Percentiles rank a stretch among this genome's conserved stretches.
Conservation (phyloP, 768 basidiomycete species). For the Tricholoma sp. region DNA sequence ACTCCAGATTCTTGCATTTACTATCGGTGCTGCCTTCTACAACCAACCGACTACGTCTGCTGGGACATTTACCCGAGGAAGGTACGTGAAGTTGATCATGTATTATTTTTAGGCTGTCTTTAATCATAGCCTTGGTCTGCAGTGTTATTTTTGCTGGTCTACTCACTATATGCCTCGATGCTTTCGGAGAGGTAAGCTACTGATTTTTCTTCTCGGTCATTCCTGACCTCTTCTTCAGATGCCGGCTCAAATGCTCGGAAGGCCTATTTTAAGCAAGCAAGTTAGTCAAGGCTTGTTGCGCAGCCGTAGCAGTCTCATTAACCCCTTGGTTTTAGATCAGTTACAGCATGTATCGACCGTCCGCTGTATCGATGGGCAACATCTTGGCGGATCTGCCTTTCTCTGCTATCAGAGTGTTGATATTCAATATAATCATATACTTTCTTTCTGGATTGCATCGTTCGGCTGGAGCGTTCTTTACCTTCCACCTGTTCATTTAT, state of each 20-base stretch:
- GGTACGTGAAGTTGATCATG: slow-evolving; percentile 24
- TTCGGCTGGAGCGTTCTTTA: slow-evolving; percentile 40
- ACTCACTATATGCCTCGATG: slow-evolving; percentile 64
- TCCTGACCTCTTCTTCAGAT: slow-evolving; percentile 37
- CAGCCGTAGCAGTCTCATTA: background rate
- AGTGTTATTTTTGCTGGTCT: slow-evolving; percentile 69
- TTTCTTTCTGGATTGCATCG: slow-evolving; percentile 55
- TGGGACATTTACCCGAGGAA: slow-evolving; percentile 85
- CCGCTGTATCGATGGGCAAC: slow-evolving; percentile 61
- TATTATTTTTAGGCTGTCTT: background rate
- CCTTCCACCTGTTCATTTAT: slow-evolving; percentile 65
- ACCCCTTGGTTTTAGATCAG: slow-evolving; percentile 30
- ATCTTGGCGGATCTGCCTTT: slow-evolving; percentile 68
- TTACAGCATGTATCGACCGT: slow-evolving; percentile 64
- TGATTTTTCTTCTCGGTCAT: slow-evolving; percentile 2
- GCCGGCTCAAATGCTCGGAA: slow-evolving; percentile 74
- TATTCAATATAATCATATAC: slow-evolving; percentile 65
- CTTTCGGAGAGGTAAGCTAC: slow-evolving; percentile 57
- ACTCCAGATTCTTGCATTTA: slow-evolving; percentile 46
- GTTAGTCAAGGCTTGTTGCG: slow-evolving; percentile 15
- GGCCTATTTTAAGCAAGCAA: slow-evolving; percentile 71
- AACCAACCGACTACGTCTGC: slow-evolving; percentile 66
- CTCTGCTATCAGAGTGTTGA: slow-evolving; percentile 50
- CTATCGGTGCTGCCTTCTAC: slow-evolving; percentile 72
- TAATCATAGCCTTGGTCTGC: background rate